Evolutionary conservation across 495 filamentous ascomycete genomes (phyloP), one percentile per base, ranked within the genome.

Genomic region (Bombardia bombarda): DNA sequence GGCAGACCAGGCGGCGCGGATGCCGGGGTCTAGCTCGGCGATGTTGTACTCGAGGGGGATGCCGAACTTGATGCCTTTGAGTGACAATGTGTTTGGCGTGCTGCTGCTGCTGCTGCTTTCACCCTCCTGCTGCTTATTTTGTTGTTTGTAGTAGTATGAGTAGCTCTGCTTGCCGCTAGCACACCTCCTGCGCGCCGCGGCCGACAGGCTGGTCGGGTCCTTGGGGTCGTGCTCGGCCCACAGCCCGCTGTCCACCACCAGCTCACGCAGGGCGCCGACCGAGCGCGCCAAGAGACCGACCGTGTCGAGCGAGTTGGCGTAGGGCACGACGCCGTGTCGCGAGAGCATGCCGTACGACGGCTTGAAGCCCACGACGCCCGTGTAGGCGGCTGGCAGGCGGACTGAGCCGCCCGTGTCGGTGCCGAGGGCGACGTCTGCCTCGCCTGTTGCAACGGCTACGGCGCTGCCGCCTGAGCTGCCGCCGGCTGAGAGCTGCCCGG

Each of bases 341-440:
- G 87, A 93, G 17, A 79, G 59, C 43, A 74, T 65, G 5, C 74
- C 74, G 52, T 69, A 65, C 4, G 86, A 93, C 12, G 92, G 92
- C 63, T 98, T 98, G 65, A 89, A 96, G 0, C 92, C 92, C 19
- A 93, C 75, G 10, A 79, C 74, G 7, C 89, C 87, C 4, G 82
- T 90, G 56, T 93, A 97, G 10, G 92, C 87, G 14, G 93, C 90
- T 1, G 92, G 92, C 43, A 97, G 73, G 19, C 92, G 77, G 33
- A 97, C 87, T 9, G 87, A 93, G 19, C 92, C 92, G 47, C 92
- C 92, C 0, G 92, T 97, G 56, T 98, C 92, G 16, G 92, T 98
- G 13, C 90, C 92, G 13, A 98, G 68, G 14, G 90, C 87, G 64
- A 83, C 66, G 60, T 83, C 76, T 40, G 80, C 87, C 56, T 85